Evolutionary conservation across 495 filamentous ascomycete genomes (phyloP).

Genomic region (Entonaema liquescens): DNA sequence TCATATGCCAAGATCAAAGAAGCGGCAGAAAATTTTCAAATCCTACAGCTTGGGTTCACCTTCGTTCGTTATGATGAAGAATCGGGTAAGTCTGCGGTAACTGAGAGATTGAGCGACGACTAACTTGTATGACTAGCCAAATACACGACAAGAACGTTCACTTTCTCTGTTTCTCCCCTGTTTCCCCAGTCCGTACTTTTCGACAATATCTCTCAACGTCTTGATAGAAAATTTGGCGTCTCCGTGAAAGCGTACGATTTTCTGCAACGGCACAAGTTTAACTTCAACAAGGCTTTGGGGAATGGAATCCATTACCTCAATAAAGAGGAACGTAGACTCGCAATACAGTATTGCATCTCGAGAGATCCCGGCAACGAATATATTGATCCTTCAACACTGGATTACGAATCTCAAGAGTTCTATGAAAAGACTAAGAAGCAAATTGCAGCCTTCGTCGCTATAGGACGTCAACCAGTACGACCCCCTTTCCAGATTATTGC

Average conservation of each 20-base stretch:
- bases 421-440: conserved; percentile 56
- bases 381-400: conserved; percentile 59
- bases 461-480: not conserved
- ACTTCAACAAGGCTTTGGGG: conserved; percentile 64
- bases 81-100: conserved; percentile 43
- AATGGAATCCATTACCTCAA: conserved; percentile 76
- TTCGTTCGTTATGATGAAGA: conserved; percentile 63
- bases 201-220: conserved; percentile 6
- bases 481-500: not conserved
- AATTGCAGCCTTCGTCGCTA: conserved; percentile 57
- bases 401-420: conserved; percentile 67
- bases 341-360: conserved; percentile 48
- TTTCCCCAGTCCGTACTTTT: conserved; percentile 28
- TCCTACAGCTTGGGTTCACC: conserved; percentile 81
- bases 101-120: not conserved
- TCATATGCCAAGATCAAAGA: conserved; percentile 71
- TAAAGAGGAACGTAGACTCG: conserved; percentile 64
- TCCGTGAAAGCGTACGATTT: conserved; percentile 67
- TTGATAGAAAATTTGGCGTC: conserved; percentile 50
- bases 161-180: conserved; percentile 69
- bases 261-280: conserved; percentile 68
- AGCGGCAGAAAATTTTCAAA: conserved; percentile 74
- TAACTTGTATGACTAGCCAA: conserved; percentile 43
- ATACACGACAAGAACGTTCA: conserved; percentile 65
- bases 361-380: conserved; percentile 50